Base-by-base conservation (phyloP, 2,329 filamentous ascomycete genomes). In the Claviceps sp. region DNA sequence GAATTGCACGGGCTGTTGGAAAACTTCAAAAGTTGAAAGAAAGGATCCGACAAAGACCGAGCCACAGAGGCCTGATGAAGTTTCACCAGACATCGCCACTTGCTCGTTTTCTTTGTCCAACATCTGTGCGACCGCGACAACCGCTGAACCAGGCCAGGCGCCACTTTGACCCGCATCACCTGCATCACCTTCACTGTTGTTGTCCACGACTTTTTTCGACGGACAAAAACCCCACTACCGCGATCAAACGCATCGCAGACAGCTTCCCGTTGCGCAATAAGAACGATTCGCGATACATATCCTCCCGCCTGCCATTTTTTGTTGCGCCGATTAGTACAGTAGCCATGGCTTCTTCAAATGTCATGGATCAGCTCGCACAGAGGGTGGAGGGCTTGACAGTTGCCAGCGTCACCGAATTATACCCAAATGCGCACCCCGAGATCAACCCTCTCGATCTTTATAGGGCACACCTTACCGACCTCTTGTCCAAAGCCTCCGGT, bases 401-500 rank as follows among this genome's bases (percentile, higher is more conserved):
- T 13, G 30, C 22, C 16, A 34, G 53, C 34, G 50, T 55, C 26
- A 26, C 43, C 16, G 44, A 51, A 30, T 37, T 41, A 37, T 82
- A 73, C 62, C 75, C 80, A 41, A 74, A 73, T 63, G 80, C 75
- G 60, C 73, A 84, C 62, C 85, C 86, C 52, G 76, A 83, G 34
- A 70, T 78, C 59, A 93, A 93, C 70, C 84, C 85, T 4, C 73
- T 87, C 61, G 88, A 93, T 62, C 76, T 91, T 55, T 94, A 89
- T 74, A 79, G 88, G 55, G 80, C 82, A 40, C 85, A 90, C 65
- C 78, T 94, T 56, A 82, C 85, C 56, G 74, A 83, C 43, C 72
- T 87, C 48, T 71, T 94, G 42, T 72, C 79, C 38, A 72, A 79
- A 19, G 77, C 89, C 55, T 87, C 84, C 2, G 85, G 84, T 22